These are phyloP conservation scores for Pseudomonodictys pantanalensis DNA, from an alignment of 495 filamentous ascomycete species.

Conservation along the genomic window DNA sequence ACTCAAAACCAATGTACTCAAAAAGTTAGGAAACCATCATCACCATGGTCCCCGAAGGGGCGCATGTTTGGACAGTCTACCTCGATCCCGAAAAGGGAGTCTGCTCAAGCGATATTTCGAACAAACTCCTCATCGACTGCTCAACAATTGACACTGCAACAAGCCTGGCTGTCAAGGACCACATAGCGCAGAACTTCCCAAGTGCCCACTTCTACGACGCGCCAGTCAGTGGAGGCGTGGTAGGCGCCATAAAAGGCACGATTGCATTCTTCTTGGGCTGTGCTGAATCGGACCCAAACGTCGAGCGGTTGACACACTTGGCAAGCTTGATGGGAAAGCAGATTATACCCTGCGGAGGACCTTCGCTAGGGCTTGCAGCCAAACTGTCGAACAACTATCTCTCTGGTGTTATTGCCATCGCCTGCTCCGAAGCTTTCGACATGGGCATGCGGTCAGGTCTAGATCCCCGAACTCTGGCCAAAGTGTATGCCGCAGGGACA, in stretches of 20 bases:
- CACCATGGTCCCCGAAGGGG: constrained; percentile 44
- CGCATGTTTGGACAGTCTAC: constrained; percentile 43
- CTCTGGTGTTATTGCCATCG: constrained; percentile 53
- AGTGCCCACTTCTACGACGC: constrained; percentile 44
- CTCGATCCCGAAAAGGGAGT: constrained; percentile 42
- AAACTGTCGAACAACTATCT: constrained; percentile 58
- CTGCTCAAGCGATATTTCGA: constrained; percentile 34
- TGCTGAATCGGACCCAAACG: constrained; percentile 36
- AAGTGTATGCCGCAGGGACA: constrained; percentile 50
- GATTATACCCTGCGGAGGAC: constrained; percentile 52
- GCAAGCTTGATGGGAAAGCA: constrained; percentile 48
- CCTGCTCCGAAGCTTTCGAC: constrained; percentile 52
- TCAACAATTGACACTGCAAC: constrained; percentile 49
- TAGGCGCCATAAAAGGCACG: constrained; percentile 50
- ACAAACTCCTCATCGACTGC: constrained; percentile 45
- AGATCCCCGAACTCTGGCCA: constrained; percentile 48
- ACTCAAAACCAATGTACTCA: too few relatives aligned
- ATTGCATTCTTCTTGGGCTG: constrained; percentile 52
- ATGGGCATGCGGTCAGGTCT: constrained; percentile 55
- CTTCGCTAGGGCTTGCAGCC: constrained; percentile 51
- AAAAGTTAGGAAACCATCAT: constrained; percentile 41
- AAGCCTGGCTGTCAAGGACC: constrained; percentile 41
- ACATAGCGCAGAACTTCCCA: constrained; percentile 36
- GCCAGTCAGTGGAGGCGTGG: constrained; percentile 48
- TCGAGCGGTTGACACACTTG: constrained; percentile 38